Evolutionary conservation across 805 yeast species (phyloP), one percentile per base, ranked within the genome.

Genomic region (Teunomyces tritomae): DNA sequence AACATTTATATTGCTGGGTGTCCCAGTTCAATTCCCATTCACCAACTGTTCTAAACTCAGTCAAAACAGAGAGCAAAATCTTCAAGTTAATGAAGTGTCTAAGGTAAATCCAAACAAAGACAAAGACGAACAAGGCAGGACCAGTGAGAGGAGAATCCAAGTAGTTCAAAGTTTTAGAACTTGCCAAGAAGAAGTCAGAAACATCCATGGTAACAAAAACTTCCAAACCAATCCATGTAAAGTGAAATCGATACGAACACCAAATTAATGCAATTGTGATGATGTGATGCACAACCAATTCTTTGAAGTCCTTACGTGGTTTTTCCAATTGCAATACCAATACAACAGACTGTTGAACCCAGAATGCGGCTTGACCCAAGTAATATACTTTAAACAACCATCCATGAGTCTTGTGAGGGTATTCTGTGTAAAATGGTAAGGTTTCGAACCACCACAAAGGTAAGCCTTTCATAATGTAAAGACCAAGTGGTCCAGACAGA

Each of bases 151-250:
- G 58, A 3, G 90, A 83, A 57, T 90, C 87, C 49, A 95, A 65
- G 64, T 94, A 94, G 69, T 89, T 92, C 50, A 89, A 69, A n/a
- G 89, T 82, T 68, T 94, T 94, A 27, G 97, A 88, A 3, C 75
- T 57, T 5, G 97, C 85, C 55, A 94, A 73, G 69, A 90, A 87
- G 67, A 89, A 83, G 72, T 94, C 99, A 13, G 96, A 87, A 33
- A 90, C 78, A 68, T 94, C 99, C 99, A 94, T 94, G 20, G 98
- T 89, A 58, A 94, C 79, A 65, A 89, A 94, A 45, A 94, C 80
- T 13, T 86, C 87, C 30, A 94, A 66, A 5, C 99, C 99, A 79
- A 94, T 92, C 83, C 95, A 89, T 11, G 96, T 89, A 75, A 90
- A 94, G 68, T 94, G 97, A 77, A 94, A 94, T 56, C 91, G 81